Percentiles rank a stretch among this genome's conserved stretches.
These are phyloP conservation scores for Boletus sp. DNA, from an alignment of 768 basidiomycete genomes.

Conservation along the genomic window DNA sequence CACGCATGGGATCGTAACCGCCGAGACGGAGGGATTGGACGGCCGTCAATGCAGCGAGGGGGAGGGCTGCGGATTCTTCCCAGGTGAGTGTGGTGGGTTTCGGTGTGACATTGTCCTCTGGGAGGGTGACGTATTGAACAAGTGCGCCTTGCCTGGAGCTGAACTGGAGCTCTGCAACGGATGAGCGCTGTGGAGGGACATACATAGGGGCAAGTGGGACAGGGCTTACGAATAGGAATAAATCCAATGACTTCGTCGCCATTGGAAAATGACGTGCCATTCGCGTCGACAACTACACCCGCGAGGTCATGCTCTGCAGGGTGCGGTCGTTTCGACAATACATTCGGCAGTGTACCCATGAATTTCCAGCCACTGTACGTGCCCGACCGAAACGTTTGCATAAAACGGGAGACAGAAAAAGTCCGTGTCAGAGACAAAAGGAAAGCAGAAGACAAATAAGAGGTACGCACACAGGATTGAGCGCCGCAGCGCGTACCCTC, in stretches of 20 bases:
- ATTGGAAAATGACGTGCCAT: constrained; percentile 47
- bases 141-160: constrained; percentile 54
- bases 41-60: constrained; percentile 58
- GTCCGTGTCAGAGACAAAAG: background rate
- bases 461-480: constrained; percentile 63
- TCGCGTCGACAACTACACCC: constrained; percentile 58
- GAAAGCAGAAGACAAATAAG: background rate
- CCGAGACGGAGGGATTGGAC: constrained; percentile 51
- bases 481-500: constrained; percentile 50
- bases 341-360: constrained; percentile 47
- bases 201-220: no score
- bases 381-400: background rate
- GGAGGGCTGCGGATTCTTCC: constrained; percentile 59
- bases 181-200: background rate
- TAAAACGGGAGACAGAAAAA: background rate
- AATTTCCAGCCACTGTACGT: constrained; percentile 55
- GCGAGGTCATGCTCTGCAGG: constrained; percentile 62
- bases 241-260: constrained; percentile 70
- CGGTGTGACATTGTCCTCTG: constrained; percentile 14
- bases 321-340: constrained; percentile 47
- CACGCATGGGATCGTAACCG: constrained; percentile 44
- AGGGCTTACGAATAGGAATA: constrained; percentile 37
- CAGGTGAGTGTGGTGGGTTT: constrained; percentile 50
- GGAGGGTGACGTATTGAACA: constrained; percentile 53
- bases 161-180: constrained; percentile 23